phyloP scores from a whole-genome alignment of 768 basidiomycete species.

The Gloeopeniophorella convolvens region DNA sequence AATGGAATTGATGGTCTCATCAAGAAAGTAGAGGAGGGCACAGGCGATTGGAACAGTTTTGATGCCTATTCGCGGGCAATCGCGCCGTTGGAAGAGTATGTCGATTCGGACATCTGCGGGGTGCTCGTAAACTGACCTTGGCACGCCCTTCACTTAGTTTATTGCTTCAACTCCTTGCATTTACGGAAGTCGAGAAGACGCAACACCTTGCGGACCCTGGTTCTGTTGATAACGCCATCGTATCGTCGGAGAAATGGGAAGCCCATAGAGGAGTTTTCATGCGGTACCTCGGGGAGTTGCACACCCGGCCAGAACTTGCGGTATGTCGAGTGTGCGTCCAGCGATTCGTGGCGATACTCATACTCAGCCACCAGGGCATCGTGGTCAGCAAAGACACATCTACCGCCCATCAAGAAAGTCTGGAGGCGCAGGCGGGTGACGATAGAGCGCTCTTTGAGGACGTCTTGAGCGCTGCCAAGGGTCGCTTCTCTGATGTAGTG shows the following conservation, averaged over 20 bases:
- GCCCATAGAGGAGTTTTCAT: slow-evolving; percentile 1
- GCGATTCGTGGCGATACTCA: neutral
- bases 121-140: neutral
- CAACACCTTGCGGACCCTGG: neutral
- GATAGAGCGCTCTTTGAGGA: slow-evolving; percentile 4
- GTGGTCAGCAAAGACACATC: neutral
- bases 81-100: slow-evolving; percentile 21
- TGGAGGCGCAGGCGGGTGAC: slow-evolving; percentile 3
- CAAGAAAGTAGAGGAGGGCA: slow-evolving; percentile 6
- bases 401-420: neutral
- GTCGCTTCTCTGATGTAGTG: neutral
- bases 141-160: neutral
- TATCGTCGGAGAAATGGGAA: slow-evolving; percentile 2
- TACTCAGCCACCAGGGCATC: neutral
- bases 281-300: neutral
- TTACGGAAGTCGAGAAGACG: slow-evolving; percentile 8
- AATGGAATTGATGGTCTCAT: slow-evolving; percentile 16
- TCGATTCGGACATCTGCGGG: neutral
- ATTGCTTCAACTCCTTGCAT: slow-evolving; percentile 4
- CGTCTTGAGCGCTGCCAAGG: neutral
- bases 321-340: too few relatives aligned
- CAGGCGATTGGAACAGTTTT: slow-evolving; percentile 17
- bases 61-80: slow-evolving; percentile 18
- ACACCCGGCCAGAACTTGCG: neutral
- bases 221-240: neutral